Conservation (phyloP, 345 rosid genomes). For the Gossypium ekmanianum region DNA sequence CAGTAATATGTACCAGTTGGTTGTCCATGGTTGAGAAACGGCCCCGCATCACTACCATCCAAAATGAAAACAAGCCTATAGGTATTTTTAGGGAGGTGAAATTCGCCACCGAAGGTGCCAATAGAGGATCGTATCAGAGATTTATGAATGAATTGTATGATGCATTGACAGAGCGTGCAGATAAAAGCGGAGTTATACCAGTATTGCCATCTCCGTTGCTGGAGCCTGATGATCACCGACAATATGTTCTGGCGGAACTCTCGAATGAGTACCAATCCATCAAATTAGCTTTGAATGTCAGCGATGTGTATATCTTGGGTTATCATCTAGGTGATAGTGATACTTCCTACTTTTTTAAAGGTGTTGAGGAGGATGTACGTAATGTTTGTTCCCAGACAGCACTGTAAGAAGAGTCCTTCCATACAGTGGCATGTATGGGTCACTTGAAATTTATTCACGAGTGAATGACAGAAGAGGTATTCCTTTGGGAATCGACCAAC, state of each 20-base stretch:
- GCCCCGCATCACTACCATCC: not conserved
- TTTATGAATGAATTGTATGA: not conserved
- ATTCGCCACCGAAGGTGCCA: not conserved
- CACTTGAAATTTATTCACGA: not conserved
- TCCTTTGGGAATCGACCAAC: not conserved
- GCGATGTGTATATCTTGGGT: not conserved
- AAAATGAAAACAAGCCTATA: not conserved
- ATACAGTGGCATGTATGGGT: not conserved
- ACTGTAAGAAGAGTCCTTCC: too few relatives aligned
- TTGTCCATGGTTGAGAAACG: not conserved
- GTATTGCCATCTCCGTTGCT: not conserved
- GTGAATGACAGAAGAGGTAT: not conserved
- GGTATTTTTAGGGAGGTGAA: not conserved
- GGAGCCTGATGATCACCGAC: not conserved
- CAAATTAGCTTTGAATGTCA: not conserved
- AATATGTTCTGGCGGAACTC: not conserved
- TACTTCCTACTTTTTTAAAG: not conserved
- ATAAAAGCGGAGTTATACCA: not conserved
- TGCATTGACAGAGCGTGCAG: not conserved
- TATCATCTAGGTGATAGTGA: not conserved
- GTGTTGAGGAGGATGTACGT: not conserved
- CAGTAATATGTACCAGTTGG: not conserved
- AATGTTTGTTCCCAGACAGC: not conserved
- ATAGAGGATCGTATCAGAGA: not conserved
- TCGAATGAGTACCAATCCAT: not conserved